Base-by-base conservation (phyloP, 805 yeast genomes). In the Suhomyces faveliae region DNA sequence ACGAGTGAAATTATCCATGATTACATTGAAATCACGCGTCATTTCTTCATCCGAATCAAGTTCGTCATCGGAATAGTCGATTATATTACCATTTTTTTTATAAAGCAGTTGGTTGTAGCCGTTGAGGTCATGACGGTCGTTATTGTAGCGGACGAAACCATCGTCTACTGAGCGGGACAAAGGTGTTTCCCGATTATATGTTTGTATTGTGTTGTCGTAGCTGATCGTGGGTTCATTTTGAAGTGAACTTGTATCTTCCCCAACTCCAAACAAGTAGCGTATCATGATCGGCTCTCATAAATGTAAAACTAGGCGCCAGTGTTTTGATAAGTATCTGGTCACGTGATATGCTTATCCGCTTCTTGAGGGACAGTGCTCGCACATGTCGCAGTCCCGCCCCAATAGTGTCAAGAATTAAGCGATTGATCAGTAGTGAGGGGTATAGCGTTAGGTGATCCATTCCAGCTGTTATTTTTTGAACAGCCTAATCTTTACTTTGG, bases 221-320 rank as follows among this genome's bases (percentile, higher is more conserved):
- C 67, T 70, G 6, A 67, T 60, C 3, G 73, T 68, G 2, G 71
- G 71, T 43, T 67, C 71, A 48, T 67, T 66, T 17, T 56, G 51
- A 35, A 67, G 50, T 6, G 63, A 59, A 2, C 59, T 44, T 3
- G 62, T 45, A 13, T 45, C 38, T 9, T 51, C 56, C 3, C 40
- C 44, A 11, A 29, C 15, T 7, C 54, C 54, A 29, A 53, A 47
- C 20, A 49, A 39, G 47, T 51, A 49, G 20, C 25, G 40, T 11
- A 51, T 22, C 57, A 53, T 53, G 15, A 15, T 21, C 12, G 21
- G 9, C 5, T 24, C n/a, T 30, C 21, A 23, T 40, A 15, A 9
- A 22, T 12, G 9, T 38, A 15, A 12, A 15, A 10, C 21, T 4
- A 17, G 3, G 15, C 6, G 12, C 11, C 7, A 33, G n/a, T 33